Evolutionary conservation across 441 rosid species (phyloP), one percentile per base, ranked within the genome.

Genomic region (Rhodomyrtus psidioides): DNA sequence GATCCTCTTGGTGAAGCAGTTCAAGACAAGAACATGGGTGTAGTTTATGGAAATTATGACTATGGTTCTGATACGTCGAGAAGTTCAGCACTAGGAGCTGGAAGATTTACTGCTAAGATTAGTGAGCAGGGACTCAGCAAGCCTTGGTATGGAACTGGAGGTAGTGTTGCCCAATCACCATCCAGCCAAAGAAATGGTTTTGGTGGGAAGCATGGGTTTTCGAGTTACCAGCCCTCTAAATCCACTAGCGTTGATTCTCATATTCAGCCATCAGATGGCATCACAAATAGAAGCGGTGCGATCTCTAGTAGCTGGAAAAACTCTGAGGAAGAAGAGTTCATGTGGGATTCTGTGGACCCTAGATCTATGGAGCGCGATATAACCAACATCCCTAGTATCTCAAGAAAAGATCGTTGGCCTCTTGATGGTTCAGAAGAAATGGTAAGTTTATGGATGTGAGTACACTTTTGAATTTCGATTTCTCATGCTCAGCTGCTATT

Each of bases 241-340:
- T 85, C 93, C 83, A 83, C 90, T 88, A 89, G 89, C 83, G 58
- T 88, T 49, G 93, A 91, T 87, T 86, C 87, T 51, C 92, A 84
- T 89, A 86, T 86, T 83, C 91, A 79, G 84, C 89, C 87, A 84
- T 87, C 89, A 39, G 88, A 89, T 86, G 88, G 87, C 89, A 89
- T 88, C 88, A 86, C 88, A 55, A 88, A 86, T 87, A 94, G 90
- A 92, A 91, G 90, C 76, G 88, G 89, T 55, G 92, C 92, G 62
- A 88, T 91, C 86, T 89, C 87, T 87, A 90, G 90, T 85, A 95
- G 94, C 94, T 95, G 98, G 98, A 96, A 95, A 89, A 95, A 95
- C 89, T 95, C 98, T 2, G 99, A 97, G 93, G 99, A 97, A 91
- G 99, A 94, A 87, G 96, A 97, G 89, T 97, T 94, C 88, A 91